Evolutionary conservation across 2,329 filamentous ascomycete genomes (phyloP).

Genomic region (Atkinsonella hypoxylon): DNA sequence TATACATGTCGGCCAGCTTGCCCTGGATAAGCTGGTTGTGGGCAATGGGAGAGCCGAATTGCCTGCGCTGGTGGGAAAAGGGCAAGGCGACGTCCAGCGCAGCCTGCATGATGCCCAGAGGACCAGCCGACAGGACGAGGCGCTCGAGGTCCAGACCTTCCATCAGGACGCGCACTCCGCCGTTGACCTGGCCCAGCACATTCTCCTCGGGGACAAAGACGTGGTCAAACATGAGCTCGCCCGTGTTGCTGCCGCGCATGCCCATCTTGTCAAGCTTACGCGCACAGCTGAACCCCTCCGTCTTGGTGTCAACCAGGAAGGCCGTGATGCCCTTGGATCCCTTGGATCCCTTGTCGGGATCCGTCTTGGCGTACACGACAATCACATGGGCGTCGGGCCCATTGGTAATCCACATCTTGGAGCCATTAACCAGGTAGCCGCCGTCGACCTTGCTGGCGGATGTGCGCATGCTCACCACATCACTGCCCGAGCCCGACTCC

Average conservation of each 20-base stretch:
- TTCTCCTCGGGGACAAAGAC: constrained; percentile 82
- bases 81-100: constrained; percentile 76
- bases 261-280: constrained; percentile 95
- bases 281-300: constrained; percentile 71
- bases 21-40: constrained; percentile 91
- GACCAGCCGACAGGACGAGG: constrained; percentile 80
- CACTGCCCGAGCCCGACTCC: constrained; percentile 79
- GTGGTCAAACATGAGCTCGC: constrained; percentile 80
- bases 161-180: constrained; percentile 86
- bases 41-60: constrained; percentile 78
- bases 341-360: constrained; percentile 66
- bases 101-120: constrained; percentile 89
- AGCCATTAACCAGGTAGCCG: constrained; percentile 75
- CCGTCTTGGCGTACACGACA: constrained; percentile 94
- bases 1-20: constrained; percentile 95
- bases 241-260: constrained; percentile 94
- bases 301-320: constrained; percentile 67
- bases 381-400: constrained; percentile 87
- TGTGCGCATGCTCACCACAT: constrained; percentile 93
- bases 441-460: constrained; percentile 70
- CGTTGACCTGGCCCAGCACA: constrained; percentile 67
- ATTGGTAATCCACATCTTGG: constrained; percentile 99
- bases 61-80: constrained; percentile 77
- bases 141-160: constrained; percentile 90
- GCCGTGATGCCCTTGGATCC: constrained; percentile 93